Base-by-base conservation (phyloP, 495 filamentous ascomycete genomes). In the Trichodelitschia bisporula region DNA sequence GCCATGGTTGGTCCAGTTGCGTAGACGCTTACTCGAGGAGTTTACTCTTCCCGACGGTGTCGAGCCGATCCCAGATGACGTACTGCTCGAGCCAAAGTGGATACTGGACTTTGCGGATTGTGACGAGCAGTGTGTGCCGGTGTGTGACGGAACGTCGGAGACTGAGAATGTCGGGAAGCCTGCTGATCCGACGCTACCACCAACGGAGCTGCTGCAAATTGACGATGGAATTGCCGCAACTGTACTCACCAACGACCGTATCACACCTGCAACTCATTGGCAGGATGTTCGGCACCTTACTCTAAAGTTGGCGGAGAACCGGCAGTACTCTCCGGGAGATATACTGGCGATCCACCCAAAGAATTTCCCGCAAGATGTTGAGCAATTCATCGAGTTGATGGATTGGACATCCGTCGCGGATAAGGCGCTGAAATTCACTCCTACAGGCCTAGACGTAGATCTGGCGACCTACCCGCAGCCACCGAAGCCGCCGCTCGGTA, bases 281-380 rank as follows among this genome's bases (percentile, higher is more conserved):
- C 86, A 99, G 48, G 89, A 95, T 56, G 86, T 95, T 18, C 71
- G 86, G 2, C 64, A 69, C 30, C 50, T 93, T n/a, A 48, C 45
- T 1, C 54, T 91, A 11, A 55, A 56, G 0, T 45, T 70, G 2
- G 36, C 55, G 0, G 44, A 55, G 6, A 38, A 46, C 1, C 35
- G 62, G 10, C 35, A 45, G 0, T 67, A 71, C 33, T 39, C 41
- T 0, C 80, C 89, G 0, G 82, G 84, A 2, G 72, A 86, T 34
- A 66, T 74, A 12, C 48, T 86, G 26, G 59, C 66, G 5, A 66
- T 99, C 21, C 78, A 69, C 18, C 86, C 86, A 1, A 84, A 90
- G 46, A 93, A 92, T 42, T 77, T 73, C 32, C 53, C 71, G 0
- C 49, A 61, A 19, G 84, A 93, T 40, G 84, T 86, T 12, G 50